A percentile compares a stretch with the other conserved stretches of the same genome.
Conservation (phyloP, 192 early-diverging fungal genomes). For the Coemansia erecta region DNA sequence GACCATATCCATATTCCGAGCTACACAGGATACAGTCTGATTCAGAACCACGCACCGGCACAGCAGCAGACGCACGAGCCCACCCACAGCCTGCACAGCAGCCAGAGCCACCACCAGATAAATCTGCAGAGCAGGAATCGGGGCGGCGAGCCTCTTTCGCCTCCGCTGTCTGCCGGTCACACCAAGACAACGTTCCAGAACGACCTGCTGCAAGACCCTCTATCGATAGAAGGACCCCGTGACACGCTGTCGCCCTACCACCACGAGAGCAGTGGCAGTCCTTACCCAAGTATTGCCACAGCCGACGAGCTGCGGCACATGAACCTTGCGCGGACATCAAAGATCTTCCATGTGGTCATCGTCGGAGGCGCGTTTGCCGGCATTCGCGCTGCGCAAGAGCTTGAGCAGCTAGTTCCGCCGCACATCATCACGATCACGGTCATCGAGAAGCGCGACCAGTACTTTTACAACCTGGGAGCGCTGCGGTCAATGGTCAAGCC, state of each 20-base stretch:
- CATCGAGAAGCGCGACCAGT: slow-evolving; percentile 52
- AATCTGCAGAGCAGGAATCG: neutral
- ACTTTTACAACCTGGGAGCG: slow-evolving; percentile 50
- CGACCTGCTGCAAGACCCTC: neutral
- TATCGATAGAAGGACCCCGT: neutral
- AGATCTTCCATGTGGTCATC: slow-evolving; percentile 54
- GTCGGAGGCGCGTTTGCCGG: slow-evolving; percentile 54
- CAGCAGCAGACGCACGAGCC: neutral
- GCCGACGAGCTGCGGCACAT: slow-evolving; percentile 21
- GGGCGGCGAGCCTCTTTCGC: neutral
- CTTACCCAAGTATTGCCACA: slow-evolving; percentile 14
- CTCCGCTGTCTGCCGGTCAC: slow-evolving; percentile 4
- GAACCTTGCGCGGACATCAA: slow-evolving; percentile 50
- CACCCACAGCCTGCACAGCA: neutral
- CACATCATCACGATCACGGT: slow-evolving; percentile 49
- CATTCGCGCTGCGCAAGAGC: slow-evolving; percentile 51
- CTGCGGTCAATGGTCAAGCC: slow-evolving; percentile 49
- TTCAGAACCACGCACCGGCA: neutral
- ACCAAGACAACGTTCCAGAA: slow-evolving; percentile 6
- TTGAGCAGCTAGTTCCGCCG: slow-evolving; percentile 34
- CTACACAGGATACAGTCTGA: slow-evolving; percentile 8
- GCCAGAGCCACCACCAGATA: neutral
- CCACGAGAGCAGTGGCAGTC: neutral
- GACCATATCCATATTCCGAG: slow-evolving; percentile 3
- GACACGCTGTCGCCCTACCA: neutral